These are phyloP conservation scores for Dictyostelium intermedium DNA, from an alignment of 78 protist species.

Conservation along the genomic window DNA sequence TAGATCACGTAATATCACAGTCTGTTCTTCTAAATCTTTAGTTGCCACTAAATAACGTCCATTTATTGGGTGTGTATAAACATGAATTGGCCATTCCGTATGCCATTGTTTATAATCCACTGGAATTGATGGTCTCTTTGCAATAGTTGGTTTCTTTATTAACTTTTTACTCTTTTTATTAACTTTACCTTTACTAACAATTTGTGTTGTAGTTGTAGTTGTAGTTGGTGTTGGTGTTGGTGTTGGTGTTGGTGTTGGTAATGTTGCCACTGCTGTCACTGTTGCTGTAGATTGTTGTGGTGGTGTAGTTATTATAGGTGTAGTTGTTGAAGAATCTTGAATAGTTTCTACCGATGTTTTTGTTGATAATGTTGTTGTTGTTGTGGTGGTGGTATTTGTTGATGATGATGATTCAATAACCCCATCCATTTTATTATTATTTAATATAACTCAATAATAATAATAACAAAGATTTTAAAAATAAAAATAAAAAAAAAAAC, in stretches of 20 bases:
- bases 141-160: neutral
- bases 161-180: neutral
- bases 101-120: slow-evolving; percentile 56
- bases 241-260: neutral
- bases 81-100: slow-evolving; percentile 24
- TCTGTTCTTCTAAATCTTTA: slow-evolving; percentile 28
- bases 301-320: neutral
- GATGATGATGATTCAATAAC: neutral
- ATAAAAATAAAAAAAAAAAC: neutral
- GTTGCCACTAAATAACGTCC: slow-evolving; percentile 64
- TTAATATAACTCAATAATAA: neutral
- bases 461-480: neutral
- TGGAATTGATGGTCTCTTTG: neutral
- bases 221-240: neutral
- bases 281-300: neutral
- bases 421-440: neutral
- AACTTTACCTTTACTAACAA: neutral
- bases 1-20: slow-evolving; percentile 27
- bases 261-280: neutral
- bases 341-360: neutral
- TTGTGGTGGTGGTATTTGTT: neutral
- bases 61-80: slow-evolving; percentile 39
- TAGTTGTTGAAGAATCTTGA: neutral
- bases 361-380: neutral
- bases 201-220: neutral